Conservation (phyloP, 83 land plant genomes). For the Larix sibirica region DNA sequence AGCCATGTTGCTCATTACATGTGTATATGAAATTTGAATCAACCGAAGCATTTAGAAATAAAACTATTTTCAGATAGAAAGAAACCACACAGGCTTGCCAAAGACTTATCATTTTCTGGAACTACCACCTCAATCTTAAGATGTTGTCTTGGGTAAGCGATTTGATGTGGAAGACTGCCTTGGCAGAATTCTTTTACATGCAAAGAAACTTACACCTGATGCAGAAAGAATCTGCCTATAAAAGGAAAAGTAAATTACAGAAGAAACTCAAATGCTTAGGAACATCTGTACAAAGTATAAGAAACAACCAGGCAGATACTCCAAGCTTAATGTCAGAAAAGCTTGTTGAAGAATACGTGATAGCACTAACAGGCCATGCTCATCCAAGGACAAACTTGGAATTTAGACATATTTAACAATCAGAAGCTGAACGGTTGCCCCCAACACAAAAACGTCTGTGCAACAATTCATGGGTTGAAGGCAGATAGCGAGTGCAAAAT, state of each 20-base stretch:
- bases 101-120: not conserved
- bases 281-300: not conserved
- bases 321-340: not conserved
- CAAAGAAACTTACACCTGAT: not conserved
- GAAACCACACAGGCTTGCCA: not conserved
- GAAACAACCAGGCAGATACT: not conserved
- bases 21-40: not conserved
- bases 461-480: not conserved
- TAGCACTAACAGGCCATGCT: not conserved
- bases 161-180: not conserved
- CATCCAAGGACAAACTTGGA: not conserved
- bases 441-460: not conserved
- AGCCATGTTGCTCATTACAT: not conserved
- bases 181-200: constrained; percentile 8
- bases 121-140: not conserved
- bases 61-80: not conserved
- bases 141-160: not conserved
- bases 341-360: not conserved
- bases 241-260: not conserved
- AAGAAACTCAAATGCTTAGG: not conserved
- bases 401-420: not conserved
- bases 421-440: not conserved
- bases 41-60: not conserved
- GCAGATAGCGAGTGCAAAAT: not conserved
- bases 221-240: not conserved